A percentile compares a stretch with the other conserved stretches of the same genome.
These are phyloP conservation scores for Populus tomentosa DNA, from an alignment of 441 rosid genomes.

Conservation along the genomic window DNA sequence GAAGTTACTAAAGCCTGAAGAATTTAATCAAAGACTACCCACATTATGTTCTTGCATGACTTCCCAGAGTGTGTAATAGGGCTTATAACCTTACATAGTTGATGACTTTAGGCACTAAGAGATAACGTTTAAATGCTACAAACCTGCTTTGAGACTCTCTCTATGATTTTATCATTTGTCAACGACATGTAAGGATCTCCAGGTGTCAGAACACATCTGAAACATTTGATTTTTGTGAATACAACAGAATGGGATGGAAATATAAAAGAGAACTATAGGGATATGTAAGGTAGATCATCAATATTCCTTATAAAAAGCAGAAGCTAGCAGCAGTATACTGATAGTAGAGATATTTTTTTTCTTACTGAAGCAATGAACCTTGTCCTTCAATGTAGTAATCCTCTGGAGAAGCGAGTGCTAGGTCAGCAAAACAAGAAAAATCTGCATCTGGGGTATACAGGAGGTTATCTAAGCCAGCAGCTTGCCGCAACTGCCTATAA, in stretches of 20 bases:
- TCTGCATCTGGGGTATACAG: conserved; percentile 98
- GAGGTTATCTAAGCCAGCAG: conserved; percentile 87
- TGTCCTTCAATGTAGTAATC: conserved; percentile 96
- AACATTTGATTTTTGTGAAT: too few species aligned
- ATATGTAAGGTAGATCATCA: background rate
- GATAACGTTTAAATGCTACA: too few species aligned
- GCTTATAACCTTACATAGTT: too few species aligned
- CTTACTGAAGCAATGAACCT: conserved; percentile 97
- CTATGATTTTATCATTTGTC: too few species aligned
- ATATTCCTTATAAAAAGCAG: background rate
- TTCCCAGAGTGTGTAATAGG: background rate
- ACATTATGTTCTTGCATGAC: background rate
- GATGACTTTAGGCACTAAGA: background rate
- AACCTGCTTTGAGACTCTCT: too few species aligned
- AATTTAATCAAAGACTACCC: background rate
- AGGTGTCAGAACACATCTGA: too few species aligned
- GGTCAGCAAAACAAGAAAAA: conserved; percentile 95
- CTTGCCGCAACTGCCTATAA: conserved; percentile 71
- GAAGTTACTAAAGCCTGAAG: background rate
- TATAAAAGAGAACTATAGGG: background rate
- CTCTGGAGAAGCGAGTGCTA: conserved; percentile 85
- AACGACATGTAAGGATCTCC: too few species aligned
- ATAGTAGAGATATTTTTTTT: background rate
- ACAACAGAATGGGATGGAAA: too few species aligned
- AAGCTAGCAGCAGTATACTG: conserved; percentile 1